phyloP scores from a whole-genome alignment of 495 filamentous ascomycete genomes.

The Neurospora sp. region DNA sequence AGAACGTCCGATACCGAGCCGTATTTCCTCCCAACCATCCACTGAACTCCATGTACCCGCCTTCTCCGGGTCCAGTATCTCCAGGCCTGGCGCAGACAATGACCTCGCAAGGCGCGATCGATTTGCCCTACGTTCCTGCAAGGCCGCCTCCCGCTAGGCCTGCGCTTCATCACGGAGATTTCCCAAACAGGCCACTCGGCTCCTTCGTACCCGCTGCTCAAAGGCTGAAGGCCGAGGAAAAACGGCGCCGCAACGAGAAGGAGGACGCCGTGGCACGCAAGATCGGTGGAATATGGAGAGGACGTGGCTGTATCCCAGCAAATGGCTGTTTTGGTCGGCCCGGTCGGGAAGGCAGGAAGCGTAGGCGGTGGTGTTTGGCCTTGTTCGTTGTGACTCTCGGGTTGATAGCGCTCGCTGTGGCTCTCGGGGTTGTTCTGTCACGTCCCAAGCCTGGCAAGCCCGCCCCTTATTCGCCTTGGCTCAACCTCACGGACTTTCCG shows the following conservation, averaged over 20 bases:
- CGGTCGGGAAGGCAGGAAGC: constrained; percentile 53
- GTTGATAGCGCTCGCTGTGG: constrained; percentile 49
- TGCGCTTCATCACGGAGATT: background rate
- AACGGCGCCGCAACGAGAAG: constrained; percentile 49
- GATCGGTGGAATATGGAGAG: constrained; percentile 49
- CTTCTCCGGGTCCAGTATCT: constrained; percentile 34
- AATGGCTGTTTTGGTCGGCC: constrained; percentile 51
- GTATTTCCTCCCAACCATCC: constrained; percentile 29
- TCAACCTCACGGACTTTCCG: constrained; percentile 78
- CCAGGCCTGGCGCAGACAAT: constrained; percentile 33
- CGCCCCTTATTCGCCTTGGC: constrained; percentile 40
- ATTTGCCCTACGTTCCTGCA: constrained; percentile 28
- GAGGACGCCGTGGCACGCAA: constrained; percentile 49
- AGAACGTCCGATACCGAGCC: constrained; percentile 26
- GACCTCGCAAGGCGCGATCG: constrained; percentile 36
- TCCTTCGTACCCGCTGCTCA: constrained; percentile 28
- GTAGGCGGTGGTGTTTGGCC: constrained; percentile 49
- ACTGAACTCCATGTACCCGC: constrained; percentile 27
- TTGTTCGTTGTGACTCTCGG: constrained; percentile 43
- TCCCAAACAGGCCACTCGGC: constrained; percentile 28
- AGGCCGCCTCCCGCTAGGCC: constrained; percentile 18
- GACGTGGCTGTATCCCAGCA: constrained; percentile 46
- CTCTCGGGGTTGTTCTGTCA: constrained; percentile 51
- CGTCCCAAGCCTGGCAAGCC: constrained; percentile 31
- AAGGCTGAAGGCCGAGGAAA: constrained; percentile 32